Evolutionary conservation across 2,329 filamentous ascomycete species (phyloP).

Genomic region (Akanthomyces lecanii): DNA sequence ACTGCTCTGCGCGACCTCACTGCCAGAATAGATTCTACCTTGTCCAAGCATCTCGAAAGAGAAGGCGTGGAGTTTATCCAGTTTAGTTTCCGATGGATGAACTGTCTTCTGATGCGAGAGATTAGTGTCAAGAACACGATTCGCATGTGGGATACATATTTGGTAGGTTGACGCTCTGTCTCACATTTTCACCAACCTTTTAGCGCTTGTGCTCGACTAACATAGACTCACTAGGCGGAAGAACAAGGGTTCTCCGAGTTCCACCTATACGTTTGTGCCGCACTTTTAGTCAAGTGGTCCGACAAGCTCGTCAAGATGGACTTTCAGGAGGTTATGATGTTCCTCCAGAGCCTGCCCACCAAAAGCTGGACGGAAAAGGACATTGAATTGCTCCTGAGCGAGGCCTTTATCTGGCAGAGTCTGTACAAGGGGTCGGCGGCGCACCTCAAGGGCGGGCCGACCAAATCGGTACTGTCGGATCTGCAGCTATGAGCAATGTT

Average conservation of each 20-base stretch:
- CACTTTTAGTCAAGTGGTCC: slow-evolving; percentile 98
- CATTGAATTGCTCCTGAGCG: slow-evolving; percentile 89
- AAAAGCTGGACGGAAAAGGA: slow-evolving; percentile 96
- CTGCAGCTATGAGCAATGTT: slow-evolving; percentile 28
- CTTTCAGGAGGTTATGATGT: slow-evolving; percentile 99
- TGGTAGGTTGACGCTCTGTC: slow-evolving; percentile 56
- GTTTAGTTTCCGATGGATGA: slow-evolving; percentile 99
- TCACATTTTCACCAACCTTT: background rate
- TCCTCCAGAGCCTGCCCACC: slow-evolving; percentile 89
- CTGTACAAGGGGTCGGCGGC: slow-evolving; percentile 92
- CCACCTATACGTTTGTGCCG: slow-evolving; percentile 95
- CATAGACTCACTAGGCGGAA: slow-evolving; percentile 63
- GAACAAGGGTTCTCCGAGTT: slow-evolving; percentile 98
- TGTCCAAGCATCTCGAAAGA: slow-evolving; percentile 84
- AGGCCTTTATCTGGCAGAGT: slow-evolving; percentile 98
- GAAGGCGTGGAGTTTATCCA: slow-evolving; percentile 98
- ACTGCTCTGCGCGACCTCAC: slow-evolving; percentile 84
- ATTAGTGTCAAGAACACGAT: slow-evolving; percentile 96
- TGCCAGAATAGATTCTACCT: slow-evolving; percentile 74
- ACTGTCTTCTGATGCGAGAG: slow-evolving; percentile 95
- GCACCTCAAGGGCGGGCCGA: slow-evolving; percentile 62
- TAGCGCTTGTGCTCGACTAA: slow-evolving; percentile 16
- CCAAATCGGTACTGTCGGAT: slow-evolving; percentile 33
- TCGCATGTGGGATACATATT: slow-evolving; percentile 98
- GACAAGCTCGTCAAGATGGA: slow-evolving; percentile 95